phyloP scores from a whole-genome alignment of 768 basidiomycete genomes.

The Lanmaoa rubissima region DNA sequence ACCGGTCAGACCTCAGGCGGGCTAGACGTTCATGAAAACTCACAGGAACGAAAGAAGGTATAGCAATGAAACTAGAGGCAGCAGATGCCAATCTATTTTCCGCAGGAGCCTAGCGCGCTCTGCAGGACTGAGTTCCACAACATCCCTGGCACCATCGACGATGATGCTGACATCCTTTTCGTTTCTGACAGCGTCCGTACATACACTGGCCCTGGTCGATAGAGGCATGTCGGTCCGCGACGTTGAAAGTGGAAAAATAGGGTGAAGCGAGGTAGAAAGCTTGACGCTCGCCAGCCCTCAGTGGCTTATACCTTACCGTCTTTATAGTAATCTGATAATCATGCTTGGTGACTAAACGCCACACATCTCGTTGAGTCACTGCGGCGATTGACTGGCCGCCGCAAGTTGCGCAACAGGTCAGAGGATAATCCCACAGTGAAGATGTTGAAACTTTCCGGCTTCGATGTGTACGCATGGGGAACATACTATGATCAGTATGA shows the following conservation, averaged over 20 bases:
- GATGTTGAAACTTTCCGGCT: too few relatives aligned
- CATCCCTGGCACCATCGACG: not conserved
- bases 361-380: too few relatives aligned
- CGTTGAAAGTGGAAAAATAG: not conserved
- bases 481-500: too few relatives aligned
- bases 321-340: too few relatives aligned
- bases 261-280: not conserved
- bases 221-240: slow-evolving; percentile 13
- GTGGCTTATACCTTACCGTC: too few relatives aligned
- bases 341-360: too few relatives aligned
- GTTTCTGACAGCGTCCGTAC: not conserved
- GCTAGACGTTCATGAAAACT: not conserved
- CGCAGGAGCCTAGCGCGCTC: not conserved
- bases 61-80: not conserved
- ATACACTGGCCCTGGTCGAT: slow-evolving; percentile 10
- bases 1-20: not conserved
- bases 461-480: too few relatives aligned
- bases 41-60: slow-evolving; percentile 1
- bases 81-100: not conserved
- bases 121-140: not conserved
- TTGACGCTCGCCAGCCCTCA: not conserved
- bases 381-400: too few relatives aligned
- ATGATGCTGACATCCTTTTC: not conserved
- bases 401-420: too few relatives aligned
- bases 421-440: too few relatives aligned